Conservation (phyloP, 352 stramenopile genomes). For the Globisporangium carolinianum region DNA sequence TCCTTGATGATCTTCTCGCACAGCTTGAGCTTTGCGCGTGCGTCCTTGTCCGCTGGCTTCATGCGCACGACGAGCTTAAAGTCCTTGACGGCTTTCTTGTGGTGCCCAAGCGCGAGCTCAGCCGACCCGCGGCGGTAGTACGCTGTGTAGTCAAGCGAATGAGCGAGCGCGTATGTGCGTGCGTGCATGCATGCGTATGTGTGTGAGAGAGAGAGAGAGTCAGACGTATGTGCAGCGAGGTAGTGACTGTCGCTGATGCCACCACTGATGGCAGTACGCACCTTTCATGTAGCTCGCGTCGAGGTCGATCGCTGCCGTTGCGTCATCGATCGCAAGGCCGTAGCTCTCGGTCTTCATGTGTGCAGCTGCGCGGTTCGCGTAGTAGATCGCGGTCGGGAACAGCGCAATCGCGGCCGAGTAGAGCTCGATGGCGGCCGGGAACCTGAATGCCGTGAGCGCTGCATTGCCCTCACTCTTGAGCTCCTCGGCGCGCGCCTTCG, state of each 20-base stretch:
- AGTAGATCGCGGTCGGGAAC: constrained; percentile 88
- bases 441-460: constrained; percentile 76
- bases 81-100: constrained; percentile 97
- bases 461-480: constrained; percentile 86
- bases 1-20: constrained; percentile 97
- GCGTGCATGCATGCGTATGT: background rate
- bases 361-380: constrained; percentile 92
- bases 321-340: constrained; percentile 95
- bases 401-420: constrained; percentile 90
- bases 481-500: constrained; percentile 51
- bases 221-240: background rate
- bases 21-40: constrained; percentile 90
- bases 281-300: constrained; percentile 96
- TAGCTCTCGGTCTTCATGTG: constrained; percentile 99
- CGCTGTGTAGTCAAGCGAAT: constrained; percentile 16
- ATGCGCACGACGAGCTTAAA: constrained; percentile 95
- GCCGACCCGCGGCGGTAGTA: constrained; percentile 97
- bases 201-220: background rate
- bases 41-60: constrained; percentile 93
- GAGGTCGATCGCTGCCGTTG: constrained; percentile 90
- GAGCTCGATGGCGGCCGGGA: constrained; percentile 69
- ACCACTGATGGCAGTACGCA: constrained; percentile 6
- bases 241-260: background rate
- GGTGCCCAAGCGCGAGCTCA: constrained; percentile 93
- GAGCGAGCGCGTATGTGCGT: background rate